phyloP scores from a whole-genome alignment of 2,329 filamentous ascomycete genomes.

The Clonostachys sp. region DNA sequence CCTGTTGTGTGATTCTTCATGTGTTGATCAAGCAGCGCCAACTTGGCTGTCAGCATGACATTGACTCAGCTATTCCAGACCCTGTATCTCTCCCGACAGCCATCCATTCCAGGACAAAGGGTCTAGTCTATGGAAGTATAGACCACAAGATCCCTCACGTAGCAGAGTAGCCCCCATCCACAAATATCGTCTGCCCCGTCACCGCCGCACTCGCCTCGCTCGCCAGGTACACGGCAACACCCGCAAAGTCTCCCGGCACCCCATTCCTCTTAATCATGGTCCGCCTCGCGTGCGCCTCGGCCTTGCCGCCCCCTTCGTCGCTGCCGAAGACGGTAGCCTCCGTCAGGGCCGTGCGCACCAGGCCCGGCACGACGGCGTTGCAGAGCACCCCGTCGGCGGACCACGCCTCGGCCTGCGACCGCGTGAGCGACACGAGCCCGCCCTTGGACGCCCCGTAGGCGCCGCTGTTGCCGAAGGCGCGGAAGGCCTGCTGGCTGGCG shows the following conservation, averaged over 20 bases:
- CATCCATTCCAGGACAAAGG: too few relatives aligned
- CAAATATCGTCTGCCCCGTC: slow-evolving; percentile 24
- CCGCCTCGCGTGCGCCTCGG: slow-evolving; percentile 13
- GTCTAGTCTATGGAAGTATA: not conserved
- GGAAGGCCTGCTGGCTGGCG: slow-evolving; percentile 21
- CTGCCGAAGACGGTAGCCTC: slow-evolving; percentile 14
- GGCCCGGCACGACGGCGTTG: slow-evolving; percentile 22
- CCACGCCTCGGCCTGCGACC: slow-evolving; percentile 27
- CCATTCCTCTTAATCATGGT: slow-evolving; percentile 24
- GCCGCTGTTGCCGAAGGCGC: slow-evolving; percentile 23
- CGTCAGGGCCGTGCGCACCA: slow-evolving; percentile 20
- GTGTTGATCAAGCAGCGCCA: too few relatives aligned
- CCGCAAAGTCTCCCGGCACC: slow-evolving; percentile 20
- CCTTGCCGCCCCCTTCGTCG: slow-evolving; percentile 1
- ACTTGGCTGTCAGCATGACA: too few relatives aligned
- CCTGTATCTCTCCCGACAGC: too few relatives aligned
- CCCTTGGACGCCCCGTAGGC: slow-evolving; percentile 24
- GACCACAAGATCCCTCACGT: slow-evolving; percentile 5
- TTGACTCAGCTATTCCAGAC: too few relatives aligned
- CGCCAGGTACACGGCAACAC: slow-evolving; percentile 19
- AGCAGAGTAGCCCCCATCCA: slow-evolving; percentile 25
- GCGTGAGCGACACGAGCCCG: slow-evolving; percentile 19
- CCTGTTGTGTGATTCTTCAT: too few relatives aligned
- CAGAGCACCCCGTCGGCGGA: slow-evolving; percentile 22
- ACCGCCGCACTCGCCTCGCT: slow-evolving; percentile 20